Base-by-base conservation (phyloP, 192 early-diverging fungal species). In the Mortierella alpina region DNA sequence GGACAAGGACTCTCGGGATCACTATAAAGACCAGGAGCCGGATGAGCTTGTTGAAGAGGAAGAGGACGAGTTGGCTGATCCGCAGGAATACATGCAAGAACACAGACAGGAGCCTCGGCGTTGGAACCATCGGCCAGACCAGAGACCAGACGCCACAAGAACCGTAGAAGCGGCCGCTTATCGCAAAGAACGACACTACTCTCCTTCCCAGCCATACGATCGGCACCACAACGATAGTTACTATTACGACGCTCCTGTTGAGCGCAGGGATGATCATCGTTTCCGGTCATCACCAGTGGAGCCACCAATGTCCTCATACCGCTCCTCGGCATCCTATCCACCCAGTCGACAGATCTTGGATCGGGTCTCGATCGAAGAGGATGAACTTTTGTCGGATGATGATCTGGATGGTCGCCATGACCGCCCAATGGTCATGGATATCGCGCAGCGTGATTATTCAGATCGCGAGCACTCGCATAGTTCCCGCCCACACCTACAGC, bases 41-140 rank as follows among this genome's bases (percentile, higher is more conserved):
- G 70, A 80, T 47, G 77, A 80, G n/a, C 63, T 80, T 12, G 63
- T 63, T 20, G 77, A 80, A 1, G 77, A 80, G 11, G 77, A 80
- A 6, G 69, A 72, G 7, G 69, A 80, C 44, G 66, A 75, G 6
- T 50, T 49, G 45, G 20, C 51, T 23, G 63, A 64, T 44, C 47
- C 64, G 51, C 17, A 46, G 45, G 18, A 31, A 31, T 31, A 31
- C 31, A 11, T 47, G 15, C 17, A n/a, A 6, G 63, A 73, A 17
- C 39, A 53, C 8, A 57, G 57, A 39, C 56, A 58, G 44, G 66
- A 68, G 12, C 18, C 12, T 14, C 40, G 22, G 5, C 46, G 40
- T 20, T 55, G 20, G 51, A 5, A 22, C 39, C 54, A 58, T 2
- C 44, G 46, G 17, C 47, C 46, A 10, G 65, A 46, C 0, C 47